A percentile compares a stretch with the other conserved stretches of the same genome.
Conservation (phyloP, 768 basidiomycete genomes). For the Termitomyces sp. region DNA sequence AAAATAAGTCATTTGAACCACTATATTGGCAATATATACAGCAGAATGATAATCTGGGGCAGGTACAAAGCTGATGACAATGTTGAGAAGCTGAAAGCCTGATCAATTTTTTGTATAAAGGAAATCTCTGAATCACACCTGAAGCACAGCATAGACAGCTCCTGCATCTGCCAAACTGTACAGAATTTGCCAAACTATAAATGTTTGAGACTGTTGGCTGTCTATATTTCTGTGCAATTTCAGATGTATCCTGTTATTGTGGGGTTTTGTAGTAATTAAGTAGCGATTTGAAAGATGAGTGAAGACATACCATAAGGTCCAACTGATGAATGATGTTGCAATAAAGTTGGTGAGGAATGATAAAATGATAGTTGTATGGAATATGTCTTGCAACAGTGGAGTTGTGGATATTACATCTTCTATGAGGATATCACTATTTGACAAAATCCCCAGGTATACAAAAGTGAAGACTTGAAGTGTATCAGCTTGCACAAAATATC, state of each 20-base stretch:
- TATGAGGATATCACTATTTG: too few species aligned
- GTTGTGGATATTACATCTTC: too few species aligned
- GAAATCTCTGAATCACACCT: neutral
- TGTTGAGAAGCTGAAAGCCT: neutral
- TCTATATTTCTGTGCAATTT: neutral
- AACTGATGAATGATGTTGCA: neutral
- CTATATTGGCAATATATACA: too few species aligned
- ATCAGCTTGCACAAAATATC: neutral
- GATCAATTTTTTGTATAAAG: neutral
- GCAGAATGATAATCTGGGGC: too few species aligned
- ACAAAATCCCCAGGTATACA: neutral
- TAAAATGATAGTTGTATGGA: neutral
- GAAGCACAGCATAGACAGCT: neutral
- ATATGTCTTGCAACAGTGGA: too few species aligned
- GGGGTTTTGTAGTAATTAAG: neutral
- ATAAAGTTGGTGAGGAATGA: neutral
- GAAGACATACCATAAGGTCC: neutral
- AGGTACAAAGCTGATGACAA: neutral
- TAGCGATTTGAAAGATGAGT: neutral
- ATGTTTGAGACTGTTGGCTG: neutral
- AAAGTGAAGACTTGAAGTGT: neutral
- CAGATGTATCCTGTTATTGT: neutral
- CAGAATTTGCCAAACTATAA: neutral
- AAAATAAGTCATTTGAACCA: neutral
- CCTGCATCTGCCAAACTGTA: neutral